These are phyloP conservation scores for Penicillium rolfsii DNA, from an alignment of 2,329 filamentous ascomycete genomes.

Conservation along the genomic window DNA sequence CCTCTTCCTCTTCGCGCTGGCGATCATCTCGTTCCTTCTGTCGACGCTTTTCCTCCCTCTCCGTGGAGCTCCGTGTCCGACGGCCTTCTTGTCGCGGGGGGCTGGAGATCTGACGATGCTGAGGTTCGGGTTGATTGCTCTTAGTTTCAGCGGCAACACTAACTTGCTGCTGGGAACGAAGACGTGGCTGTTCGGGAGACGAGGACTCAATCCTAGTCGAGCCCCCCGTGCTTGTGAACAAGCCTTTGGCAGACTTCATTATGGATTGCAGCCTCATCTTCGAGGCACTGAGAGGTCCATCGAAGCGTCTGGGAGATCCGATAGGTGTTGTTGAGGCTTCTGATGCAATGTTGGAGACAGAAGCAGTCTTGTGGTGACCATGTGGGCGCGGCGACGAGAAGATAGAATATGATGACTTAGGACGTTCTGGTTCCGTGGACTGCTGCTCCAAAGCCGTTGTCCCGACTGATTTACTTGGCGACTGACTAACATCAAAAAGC, in stretches of 20 bases:
- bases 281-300: slow-evolving; percentile 85
- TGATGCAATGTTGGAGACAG: slow-evolving; percentile 61
- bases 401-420: slow-evolving; percentile 68
- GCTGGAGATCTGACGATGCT: slow-evolving; percentile 32
- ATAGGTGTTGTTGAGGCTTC: slow-evolving; percentile 60
- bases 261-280: slow-evolving; percentile 93
- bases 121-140: slow-evolving; percentile 22
- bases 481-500: slow-evolving; percentile 33
- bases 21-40: slow-evolving; percentile 39
- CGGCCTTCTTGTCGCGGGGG: slow-evolving; percentile 46
- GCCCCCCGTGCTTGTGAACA: slow-evolving; percentile 75
- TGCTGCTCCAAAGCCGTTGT: slow-evolving; percentile 12
- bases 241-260: slow-evolving; percentile 80
- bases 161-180: slow-evolving; percentile 34
- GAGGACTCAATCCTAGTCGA: slow-evolving; percentile 61
- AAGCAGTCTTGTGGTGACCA: slow-evolving; percentile 62
- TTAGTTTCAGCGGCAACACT: slow-evolving; percentile 29
- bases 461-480: slow-evolving; percentile 16
- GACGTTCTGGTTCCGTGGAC: slow-evolving; percentile 51
- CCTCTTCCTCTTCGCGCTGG: slow-evolving; percentile 45
- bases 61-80: slow-evolving; percentile 62
- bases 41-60: slow-evolving; percentile 53
- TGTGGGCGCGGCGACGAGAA: slow-evolving; percentile 56
- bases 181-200: slow-evolving; percentile 44
- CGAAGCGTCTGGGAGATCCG: slow-evolving; percentile 62